Evolutionary conservation across 768 basidiomycete genomes (phyloP).

Genomic region (Rhizopogon roseolus): DNA sequence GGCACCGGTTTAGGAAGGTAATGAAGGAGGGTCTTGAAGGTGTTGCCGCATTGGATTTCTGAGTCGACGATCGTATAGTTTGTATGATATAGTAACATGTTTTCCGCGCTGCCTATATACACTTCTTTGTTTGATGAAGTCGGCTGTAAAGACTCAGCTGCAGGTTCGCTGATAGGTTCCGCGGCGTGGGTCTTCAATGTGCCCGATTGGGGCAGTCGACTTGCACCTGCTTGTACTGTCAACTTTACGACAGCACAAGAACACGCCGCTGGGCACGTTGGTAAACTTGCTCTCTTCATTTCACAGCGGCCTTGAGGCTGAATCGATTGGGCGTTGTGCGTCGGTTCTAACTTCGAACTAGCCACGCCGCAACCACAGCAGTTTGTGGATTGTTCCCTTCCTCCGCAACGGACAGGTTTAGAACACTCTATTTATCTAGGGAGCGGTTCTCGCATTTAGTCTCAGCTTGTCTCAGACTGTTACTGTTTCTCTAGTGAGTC

Average conservation of each 20-base stretch:
- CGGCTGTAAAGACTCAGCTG: no score
- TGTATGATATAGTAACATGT: not conserved
- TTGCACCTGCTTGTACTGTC: no score
- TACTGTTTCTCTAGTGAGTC: not conserved
- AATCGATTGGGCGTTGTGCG: not conserved
- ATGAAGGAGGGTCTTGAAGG: slow-evolving; percentile 40
- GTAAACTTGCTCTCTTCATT: not conserved
- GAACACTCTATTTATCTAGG: not conserved
- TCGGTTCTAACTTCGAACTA: not conserved
- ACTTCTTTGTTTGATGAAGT: no score
- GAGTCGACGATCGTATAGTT: not conserved
- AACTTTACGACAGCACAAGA: not conserved
- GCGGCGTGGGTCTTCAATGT: no score
- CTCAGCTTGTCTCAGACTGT: not conserved
- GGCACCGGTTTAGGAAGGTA: slow-evolving; percentile 41
- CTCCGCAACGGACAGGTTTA: not conserved
- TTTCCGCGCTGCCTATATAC: not conserved
- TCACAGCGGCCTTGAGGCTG: not conserved
- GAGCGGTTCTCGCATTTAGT: not conserved
- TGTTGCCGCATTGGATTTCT: slow-evolving; percentile 17
- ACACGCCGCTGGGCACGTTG: not conserved
- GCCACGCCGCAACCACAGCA: not conserved
- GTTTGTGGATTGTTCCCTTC: not conserved
- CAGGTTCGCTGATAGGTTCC: no score
- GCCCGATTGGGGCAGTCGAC: no score